Base-by-base conservation (phyloP, 495 filamentous ascomycete genomes). In the Neurospora tetrasperma region DNA sequence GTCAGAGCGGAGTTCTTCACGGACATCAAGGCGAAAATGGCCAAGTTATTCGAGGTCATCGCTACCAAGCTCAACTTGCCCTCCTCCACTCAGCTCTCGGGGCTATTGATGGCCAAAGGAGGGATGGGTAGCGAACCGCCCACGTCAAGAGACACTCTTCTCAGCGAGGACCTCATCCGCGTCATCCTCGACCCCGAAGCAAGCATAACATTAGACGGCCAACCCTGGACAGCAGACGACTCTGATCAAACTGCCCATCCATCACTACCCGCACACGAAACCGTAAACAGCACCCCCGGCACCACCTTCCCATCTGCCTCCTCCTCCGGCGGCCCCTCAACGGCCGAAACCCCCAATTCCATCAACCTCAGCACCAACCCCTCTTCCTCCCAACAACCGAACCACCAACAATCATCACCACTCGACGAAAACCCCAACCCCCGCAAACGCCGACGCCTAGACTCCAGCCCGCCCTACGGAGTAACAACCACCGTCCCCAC, bases 31-130 rank as follows among this genome's bases (percentile, higher is more conserved):
- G 82, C 88, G n/a, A 76, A 92, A 71, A 87, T 98, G 31, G 85
- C 88, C 5, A 89, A 88, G 66, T 81, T 98, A 31, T 88, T 97
- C 69, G 90, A 94, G 75, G 90, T 95, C 4, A 86, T 97, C 7
- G 89, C 92, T 31, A 91, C 91, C 48, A 97, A 96, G 79, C 88
- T 94, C 74, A 91, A 91, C 71, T 78, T 93, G 3, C 89, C 91
- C 2, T 87, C 86, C 27, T 82, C 81, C 9, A 90, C 86, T 6
- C 88, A 90, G 31, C 89, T 90, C 0, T 79, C 93, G 8, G 93
- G 92, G 14, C 78, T 93, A 46, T 83, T 93, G 78, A 90, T 93
- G 88, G 76, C 86, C 66, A 73, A 83, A 42, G 85, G 86, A 66
- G 84, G 87, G 42, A 80, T 84, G 42, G 78, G 83, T 72, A 80